phyloP scores from a whole-genome alignment of 1,139 yeast genomes.

The Nakaseomyces bracarensis region DNA sequence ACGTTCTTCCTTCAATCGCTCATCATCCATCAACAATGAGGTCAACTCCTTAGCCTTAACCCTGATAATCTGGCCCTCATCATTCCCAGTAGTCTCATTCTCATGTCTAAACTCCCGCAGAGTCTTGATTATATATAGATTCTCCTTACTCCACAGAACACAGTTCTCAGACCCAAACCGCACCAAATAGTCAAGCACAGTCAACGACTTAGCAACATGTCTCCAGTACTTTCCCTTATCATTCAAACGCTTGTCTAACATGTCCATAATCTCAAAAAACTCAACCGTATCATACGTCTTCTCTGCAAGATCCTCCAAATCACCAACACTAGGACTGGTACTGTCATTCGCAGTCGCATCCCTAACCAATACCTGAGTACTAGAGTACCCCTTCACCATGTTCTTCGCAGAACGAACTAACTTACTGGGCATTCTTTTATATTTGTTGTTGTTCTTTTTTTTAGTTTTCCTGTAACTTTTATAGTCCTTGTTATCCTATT shows the following conservation, averaged over 20 bases:
- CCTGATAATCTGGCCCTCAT: slow-evolving; percentile 85
- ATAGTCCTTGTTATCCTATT: neutral
- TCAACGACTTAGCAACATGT: slow-evolving; percentile 85
- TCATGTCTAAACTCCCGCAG: slow-evolving; percentile 81
- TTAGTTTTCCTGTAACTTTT: neutral
- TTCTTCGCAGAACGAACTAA: slow-evolving; percentile 83
- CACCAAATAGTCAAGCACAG: slow-evolving; percentile 81
- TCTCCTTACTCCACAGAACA: slow-evolving; percentile 90
- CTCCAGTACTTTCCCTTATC: slow-evolving; percentile 99
- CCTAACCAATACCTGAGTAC: slow-evolving; percentile 80
- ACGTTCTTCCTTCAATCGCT: slow-evolving; percentile 70
- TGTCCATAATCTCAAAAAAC: slow-evolving; percentile 87
- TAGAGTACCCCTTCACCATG: slow-evolving; percentile 85
- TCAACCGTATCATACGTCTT: slow-evolving; percentile 68
- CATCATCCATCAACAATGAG: slow-evolving; percentile 70
- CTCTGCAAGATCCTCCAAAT: slow-evolving; percentile 78
- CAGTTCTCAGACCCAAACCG: slow-evolving; percentile 86
- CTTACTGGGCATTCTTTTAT: slow-evolving; percentile 50
- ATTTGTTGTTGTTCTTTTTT: neutral
- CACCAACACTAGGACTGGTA: slow-evolving; percentile 71
- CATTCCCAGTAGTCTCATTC: slow-evolving; percentile 56
- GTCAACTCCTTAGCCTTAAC: slow-evolving; percentile 91
- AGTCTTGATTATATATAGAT: slow-evolving; percentile 81
- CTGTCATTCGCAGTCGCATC: slow-evolving; percentile 91
- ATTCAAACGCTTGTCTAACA: slow-evolving; percentile 85